Evolutionary conservation across 768 basidiomycete species (phyloP).

Genomic region (Podaxis rugospora): DNA sequence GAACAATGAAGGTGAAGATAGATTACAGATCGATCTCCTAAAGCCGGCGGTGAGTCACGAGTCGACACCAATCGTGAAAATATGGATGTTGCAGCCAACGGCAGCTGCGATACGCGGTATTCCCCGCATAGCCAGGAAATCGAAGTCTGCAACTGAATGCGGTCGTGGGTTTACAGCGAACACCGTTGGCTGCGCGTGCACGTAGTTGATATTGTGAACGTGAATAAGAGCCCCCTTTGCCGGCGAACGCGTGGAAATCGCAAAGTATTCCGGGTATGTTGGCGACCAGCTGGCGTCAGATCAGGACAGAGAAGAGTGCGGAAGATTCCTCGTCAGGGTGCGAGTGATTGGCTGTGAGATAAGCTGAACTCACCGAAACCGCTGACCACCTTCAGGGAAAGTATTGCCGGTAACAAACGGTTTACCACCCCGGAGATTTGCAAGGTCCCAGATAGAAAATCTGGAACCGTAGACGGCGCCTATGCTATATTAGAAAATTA

Average conservation of each 20-base stretch:
- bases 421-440: conserved; percentile 68
- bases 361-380: conserved; percentile 52
- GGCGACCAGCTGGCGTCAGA: conserved; percentile 64
- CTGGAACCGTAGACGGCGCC: conserved; percentile 71
- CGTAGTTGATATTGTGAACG: conserved; percentile 62
- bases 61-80: conserved; percentile 66
- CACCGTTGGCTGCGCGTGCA: conserved; percentile 58
- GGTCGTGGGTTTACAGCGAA: conserved; percentile 59
- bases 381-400: conserved; percentile 62
- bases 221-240: conserved; percentile 63
- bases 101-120: conserved; percentile 68
- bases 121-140: conserved; percentile 60
- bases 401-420: conserved; percentile 58
- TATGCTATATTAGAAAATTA: conserved; percentile 39
- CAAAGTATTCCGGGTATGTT: conserved; percentile 74
- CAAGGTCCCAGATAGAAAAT: conserved; percentile 76
- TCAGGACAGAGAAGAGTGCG: background rate
- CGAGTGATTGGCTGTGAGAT: conserved; percentile 2
- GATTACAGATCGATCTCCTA: conserved; percentile 6
- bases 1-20: background rate
- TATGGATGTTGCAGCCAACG: conserved; percentile 50
- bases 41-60: conserved; percentile 22
- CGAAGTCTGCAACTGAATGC: conserved; percentile 67
- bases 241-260: conserved; percentile 59
- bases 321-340: conserved; percentile 1